phyloP scores from a whole-genome alignment of 768 basidiomycete species.

The Mycena floridula region DNA sequence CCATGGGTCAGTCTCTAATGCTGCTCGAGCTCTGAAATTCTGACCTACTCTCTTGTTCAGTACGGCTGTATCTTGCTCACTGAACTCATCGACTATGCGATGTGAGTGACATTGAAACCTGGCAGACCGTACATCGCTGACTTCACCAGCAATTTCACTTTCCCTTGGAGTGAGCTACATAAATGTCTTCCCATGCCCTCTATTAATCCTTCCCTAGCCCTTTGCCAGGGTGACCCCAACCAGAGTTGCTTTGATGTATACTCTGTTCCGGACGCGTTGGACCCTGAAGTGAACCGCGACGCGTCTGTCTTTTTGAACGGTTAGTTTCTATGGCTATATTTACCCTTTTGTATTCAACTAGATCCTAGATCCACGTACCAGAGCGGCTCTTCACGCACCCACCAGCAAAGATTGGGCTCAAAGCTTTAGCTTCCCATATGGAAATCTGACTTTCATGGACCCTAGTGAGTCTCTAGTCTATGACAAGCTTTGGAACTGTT shows the following conservation, averaged over 20 bases:
- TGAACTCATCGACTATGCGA: slow-evolving; percentile 64
- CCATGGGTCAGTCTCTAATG: too few relatives aligned
- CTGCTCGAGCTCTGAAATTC: too few relatives aligned
- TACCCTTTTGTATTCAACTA: too few relatives aligned
- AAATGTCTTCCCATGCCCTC: too few relatives aligned
- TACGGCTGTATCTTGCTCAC: slow-evolving; percentile 62
- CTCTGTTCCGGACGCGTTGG: slow-evolving; percentile 49
- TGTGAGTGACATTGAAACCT: too few relatives aligned
- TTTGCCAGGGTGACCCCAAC: slow-evolving; percentile 3
- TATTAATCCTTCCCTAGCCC: not conserved
- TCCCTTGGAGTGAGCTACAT: not conserved
- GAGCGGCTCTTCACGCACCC: slow-evolving; percentile 63
- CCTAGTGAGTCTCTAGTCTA: not conserved
- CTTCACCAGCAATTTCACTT: slow-evolving; percentile 9
- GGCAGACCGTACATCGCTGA: too few relatives aligned
- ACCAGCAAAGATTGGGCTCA: slow-evolving; percentile 28
- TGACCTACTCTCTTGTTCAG: too few relatives aligned
- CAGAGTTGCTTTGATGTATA: slow-evolving; percentile 23
- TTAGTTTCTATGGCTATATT: too few relatives aligned
- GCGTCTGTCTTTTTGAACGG: slow-evolving; percentile 58
- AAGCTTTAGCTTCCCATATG: not conserved
- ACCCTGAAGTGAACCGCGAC: slow-evolving; percentile 44
- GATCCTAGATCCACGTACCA: slow-evolving; percentile 45
- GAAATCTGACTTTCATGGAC: not conserved
- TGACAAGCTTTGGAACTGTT: not conserved